Evolutionary conservation across 2,329 filamentous ascomycete species (phyloP).

Genomic region (Penicillium sp.): DNA sequence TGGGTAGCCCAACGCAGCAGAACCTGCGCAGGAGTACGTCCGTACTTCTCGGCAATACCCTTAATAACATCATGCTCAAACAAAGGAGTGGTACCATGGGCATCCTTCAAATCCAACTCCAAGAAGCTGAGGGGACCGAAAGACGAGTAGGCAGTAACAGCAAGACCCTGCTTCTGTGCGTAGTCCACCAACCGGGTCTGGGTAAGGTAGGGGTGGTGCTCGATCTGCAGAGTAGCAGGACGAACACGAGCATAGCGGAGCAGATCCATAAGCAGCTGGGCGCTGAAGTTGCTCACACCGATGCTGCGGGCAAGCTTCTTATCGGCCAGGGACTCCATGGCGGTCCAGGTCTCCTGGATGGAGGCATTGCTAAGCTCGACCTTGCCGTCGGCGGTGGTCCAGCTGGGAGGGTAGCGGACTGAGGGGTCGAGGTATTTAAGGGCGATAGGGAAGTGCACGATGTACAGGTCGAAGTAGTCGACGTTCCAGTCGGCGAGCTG

Average conservation of each 20-base stretch:
- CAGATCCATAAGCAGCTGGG: constrained; percentile 74
- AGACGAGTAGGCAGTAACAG: constrained; percentile 79
- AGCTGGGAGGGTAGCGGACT: constrained; percentile 77
- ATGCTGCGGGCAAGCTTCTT: constrained; percentile 70
- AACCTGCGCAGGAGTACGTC: constrained; percentile 75
- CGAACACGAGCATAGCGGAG: constrained; percentile 73
- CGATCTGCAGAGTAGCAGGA: constrained; percentile 79
- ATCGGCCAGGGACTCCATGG: constrained; percentile 74
- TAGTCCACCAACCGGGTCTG: constrained; percentile 71
- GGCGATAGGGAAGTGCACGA: constrained; percentile 86
- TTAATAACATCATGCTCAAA: constrained; percentile 70
- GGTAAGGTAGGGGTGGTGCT: constrained; percentile 86
- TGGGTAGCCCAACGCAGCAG: constrained; percentile 87
- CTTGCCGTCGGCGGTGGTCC: constrained; percentile 65
- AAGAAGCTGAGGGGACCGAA: constrained; percentile 79
- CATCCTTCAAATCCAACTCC: constrained; percentile 72
- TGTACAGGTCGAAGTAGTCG: constrained; percentile 88
- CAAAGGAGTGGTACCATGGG: constrained; percentile 65
- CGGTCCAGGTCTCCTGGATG: constrained; percentile 79
- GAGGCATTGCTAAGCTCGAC: constrained; percentile 67
- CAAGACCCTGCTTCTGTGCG: constrained; percentile 68
- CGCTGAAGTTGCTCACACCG: constrained; percentile 82
- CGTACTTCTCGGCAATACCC: constrained; percentile 66
- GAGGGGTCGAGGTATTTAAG: constrained; percentile 81
- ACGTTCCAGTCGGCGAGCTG: constrained; percentile 81